A percentile compares a stretch with the other conserved stretches of the same genome.
Evolutionary conservation across 2,329 filamentous ascomycete species (phyloP).

Genomic region (Aureobasidium sp.): DNA sequence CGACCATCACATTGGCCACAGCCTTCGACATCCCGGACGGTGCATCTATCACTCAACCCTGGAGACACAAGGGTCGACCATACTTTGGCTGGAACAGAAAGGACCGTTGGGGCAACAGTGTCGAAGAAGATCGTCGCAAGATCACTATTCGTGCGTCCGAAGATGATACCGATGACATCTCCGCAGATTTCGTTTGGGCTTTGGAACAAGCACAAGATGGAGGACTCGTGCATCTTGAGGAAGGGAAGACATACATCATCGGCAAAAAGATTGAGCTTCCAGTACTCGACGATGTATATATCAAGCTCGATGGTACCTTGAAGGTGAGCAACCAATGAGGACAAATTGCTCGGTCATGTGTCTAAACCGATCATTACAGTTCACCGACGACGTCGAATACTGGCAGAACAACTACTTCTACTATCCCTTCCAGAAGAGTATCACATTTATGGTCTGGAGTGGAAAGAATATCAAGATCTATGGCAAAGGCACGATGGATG

Average conservation of each 20-base stretch:
- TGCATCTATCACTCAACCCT: not conserved
- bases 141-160: slow-evolving; percentile 41
- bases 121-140: slow-evolving; percentile 8
- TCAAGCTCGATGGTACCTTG: slow-evolving; percentile 53
- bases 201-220: slow-evolving; percentile 53
- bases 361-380: slow-evolving; percentile 24
- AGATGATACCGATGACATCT: slow-evolving; percentile 51
- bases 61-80: not conserved
- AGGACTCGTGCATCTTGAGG: slow-evolving; percentile 49
- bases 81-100: slow-evolving; percentile 2
- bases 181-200: slow-evolving; percentile 48
- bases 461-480: slow-evolving; percentile 55
- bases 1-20: not conserved
- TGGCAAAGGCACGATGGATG: slow-evolving; percentile 51
- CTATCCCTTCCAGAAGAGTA: slow-evolving; percentile 47
- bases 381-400: slow-evolving; percentile 42
- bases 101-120: slow-evolving; percentile 5
- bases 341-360: not conserved
- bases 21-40: not conserved
- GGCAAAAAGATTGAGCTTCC: slow-evolving; percentile 54
- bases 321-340: slow-evolving; percentile 27
- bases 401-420: slow-evolving; percentile 47
- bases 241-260: slow-evolving; percentile 50
- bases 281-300: slow-evolving; percentile 51
- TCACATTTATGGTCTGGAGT: slow-evolving; percentile 60